A percentile compares a stretch with the other conserved stretches of the same genome.
Evolutionary conservation across 352 stramenopile species (phyloP).

Genomic region (Phytopythium litorale): DNA sequence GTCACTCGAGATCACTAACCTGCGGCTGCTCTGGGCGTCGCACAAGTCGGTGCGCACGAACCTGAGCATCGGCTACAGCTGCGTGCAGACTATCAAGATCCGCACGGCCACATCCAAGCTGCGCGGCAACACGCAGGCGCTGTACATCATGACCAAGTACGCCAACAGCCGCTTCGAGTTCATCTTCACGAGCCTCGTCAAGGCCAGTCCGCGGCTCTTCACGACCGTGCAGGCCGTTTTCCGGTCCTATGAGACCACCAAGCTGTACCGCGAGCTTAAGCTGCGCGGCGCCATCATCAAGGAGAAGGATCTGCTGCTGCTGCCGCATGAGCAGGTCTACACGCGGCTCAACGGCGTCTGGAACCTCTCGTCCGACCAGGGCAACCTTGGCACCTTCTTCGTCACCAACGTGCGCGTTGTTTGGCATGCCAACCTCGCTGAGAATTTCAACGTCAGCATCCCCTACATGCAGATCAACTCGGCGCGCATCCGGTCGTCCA

Average conservation of each 20-base stretch:
- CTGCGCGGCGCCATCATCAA: constrained; percentile 90
- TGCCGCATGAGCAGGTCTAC: constrained; percentile 91
- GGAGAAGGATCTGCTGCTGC: constrained; percentile 81
- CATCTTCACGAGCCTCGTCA: constrained; percentile 93
- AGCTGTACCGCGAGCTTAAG: constrained; percentile 92
- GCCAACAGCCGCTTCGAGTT: constrained; percentile 89
- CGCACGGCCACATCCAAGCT: constrained; percentile 87
- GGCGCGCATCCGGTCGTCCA: constrained; percentile 80
- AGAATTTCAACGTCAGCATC: constrained; percentile 95
- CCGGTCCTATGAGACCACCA: constrained; percentile 91
- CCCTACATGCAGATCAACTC: constrained; percentile 93
- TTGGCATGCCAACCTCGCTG: constrained; percentile 90
- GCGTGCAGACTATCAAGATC: constrained; percentile 87
- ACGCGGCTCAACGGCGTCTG: constrained; percentile 83
- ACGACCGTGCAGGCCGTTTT: constrained; percentile 92
- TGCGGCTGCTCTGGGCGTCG: constrained; percentile 88
- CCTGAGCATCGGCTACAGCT: constrained; percentile 84
- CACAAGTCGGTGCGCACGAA: constrained; percentile 87
- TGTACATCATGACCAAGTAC: constrained; percentile 92
- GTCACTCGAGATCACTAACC: constrained; percentile 89
- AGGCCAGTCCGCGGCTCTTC: constrained; percentile 88
- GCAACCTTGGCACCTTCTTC: constrained; percentile 91
- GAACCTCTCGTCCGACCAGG: constrained; percentile 92
- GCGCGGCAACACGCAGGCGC: constrained; percentile 86
- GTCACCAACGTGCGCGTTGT: constrained; percentile 92